Base-by-base conservation (phyloP, 2,329 filamentous ascomycete genomes). In the Scedosporium dehoogii region DNA sequence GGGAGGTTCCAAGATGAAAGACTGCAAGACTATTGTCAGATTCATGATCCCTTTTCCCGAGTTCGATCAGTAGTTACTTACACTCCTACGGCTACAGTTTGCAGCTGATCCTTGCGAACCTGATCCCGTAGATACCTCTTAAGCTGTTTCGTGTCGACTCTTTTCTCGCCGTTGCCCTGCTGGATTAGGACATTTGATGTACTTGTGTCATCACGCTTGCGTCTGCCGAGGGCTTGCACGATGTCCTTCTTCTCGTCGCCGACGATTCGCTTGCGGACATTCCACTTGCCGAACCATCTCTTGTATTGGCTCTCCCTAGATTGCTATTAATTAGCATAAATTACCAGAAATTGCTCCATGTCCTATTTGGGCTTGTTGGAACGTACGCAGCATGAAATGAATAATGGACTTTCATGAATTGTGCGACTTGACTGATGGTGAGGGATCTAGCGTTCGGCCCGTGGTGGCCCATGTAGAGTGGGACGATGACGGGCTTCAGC, bases 361-460 rank as follows among this genome's bases (percentile, higher is more conserved):
- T 18, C 46, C n/a, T 21, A 51, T 23, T 9, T 18, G 16, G 16
- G 46, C 46, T 51, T 21, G 23, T 6, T 16, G 21, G 51, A 25
- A 64, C 63, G 23, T 55, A 62, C 63, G 61, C 48, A 14, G 60
- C 63, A 63, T 61, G 51, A 41, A 67, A 66, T 21, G 61, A 63
- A 53, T 69, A 65, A n/a, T 68, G 29, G 3, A 60, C 57, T 57
- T 66, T 68, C 68, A 67, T 70, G 59, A 62, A 59, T 10, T 51
- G 44, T n/a, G 62, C 42, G 18, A 68, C 62, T 23, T 66, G 60
- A 25, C 58, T 58, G 33, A 63, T 33, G n/a, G 58, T 64, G 48
- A 55, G 18, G n/a, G 61, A 41, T 41, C 25, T 58, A 12, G 56
- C 55, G 6, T 58, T 44, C 12, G 51, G 48, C 29, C 10, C 57